Conservation (phyloP, 2,329 filamentous ascomycete species). For the Aureobasidium leucospermi region DNA sequence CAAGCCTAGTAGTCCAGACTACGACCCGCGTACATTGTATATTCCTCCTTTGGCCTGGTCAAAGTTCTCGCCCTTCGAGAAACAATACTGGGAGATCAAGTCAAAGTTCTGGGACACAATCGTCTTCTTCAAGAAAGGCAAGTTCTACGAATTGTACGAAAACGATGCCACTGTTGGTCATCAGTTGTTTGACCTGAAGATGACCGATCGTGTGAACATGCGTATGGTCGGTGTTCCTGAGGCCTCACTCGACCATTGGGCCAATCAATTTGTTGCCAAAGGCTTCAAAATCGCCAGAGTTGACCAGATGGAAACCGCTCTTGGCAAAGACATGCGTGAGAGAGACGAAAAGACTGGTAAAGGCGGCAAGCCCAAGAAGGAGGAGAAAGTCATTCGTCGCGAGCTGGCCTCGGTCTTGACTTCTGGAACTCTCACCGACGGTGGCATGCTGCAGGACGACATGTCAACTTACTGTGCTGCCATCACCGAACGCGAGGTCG, state of each 20-base stretch:
- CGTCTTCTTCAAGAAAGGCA: constrained; percentile 99
- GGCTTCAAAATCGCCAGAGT: constrained; percentile 96
- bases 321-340: constrained; percentile 98
- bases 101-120: constrained; percentile 96
- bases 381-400: constrained; percentile 86
- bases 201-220: constrained; percentile 98
- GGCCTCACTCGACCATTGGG: constrained; percentile 91
- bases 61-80: constrained; percentile 89
- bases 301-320: constrained; percentile 90
- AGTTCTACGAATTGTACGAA: constrained; percentile 97
- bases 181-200: constrained; percentile 92
- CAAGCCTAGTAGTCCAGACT: constrained; percentile 72
- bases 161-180: constrained; percentile 95
- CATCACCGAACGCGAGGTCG: constrained; percentile 65
- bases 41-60: constrained; percentile 73
- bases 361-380: constrained; percentile 56
- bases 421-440: constrained; percentile 86
- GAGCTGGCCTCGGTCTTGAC: constrained; percentile 89
- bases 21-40: constrained; percentile 84
- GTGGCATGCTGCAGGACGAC: constrained; percentile 93
- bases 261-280: constrained; percentile 96
- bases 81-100: constrained; percentile 99
- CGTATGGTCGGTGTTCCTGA: constrained; percentile 98
- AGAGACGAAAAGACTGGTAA: constrained; percentile 52
- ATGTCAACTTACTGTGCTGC: constrained; percentile 95